Conservation (phyloP, 192 early-diverging fungal genomes). For the Rhizophagus sp. region DNA sequence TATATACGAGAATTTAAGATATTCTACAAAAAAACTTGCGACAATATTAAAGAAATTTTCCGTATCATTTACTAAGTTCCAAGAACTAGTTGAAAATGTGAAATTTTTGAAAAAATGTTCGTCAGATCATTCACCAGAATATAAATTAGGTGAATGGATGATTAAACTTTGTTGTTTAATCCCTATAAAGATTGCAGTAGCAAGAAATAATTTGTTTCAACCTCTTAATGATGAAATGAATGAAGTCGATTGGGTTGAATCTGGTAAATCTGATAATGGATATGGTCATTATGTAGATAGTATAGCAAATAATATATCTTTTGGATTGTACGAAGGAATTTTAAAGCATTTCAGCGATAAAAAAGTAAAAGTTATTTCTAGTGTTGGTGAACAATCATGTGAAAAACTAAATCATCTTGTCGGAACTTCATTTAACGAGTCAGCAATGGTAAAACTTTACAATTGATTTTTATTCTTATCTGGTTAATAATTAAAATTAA, state of each 20-base stretch:
- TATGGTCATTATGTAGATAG: neutral
- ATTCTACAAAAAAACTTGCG: neutral
- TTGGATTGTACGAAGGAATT: constrained; percentile 26
- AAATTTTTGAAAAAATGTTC: neutral
- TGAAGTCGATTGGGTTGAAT: neutral
- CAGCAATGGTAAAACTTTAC: constrained; percentile 22
- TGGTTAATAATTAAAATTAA: neutral
- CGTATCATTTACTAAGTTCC: neutral
- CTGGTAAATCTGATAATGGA: neutral
- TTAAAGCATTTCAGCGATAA: constrained; percentile 22
- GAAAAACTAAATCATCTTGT: constrained; percentile 30
- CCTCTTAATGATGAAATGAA: constrained; percentile 20
- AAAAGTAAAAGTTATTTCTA: constrained; percentile 23
- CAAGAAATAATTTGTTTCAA: constrained; percentile 14
- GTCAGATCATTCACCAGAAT: neutral
- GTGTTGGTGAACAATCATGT: constrained; percentile 32
- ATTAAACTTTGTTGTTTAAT: constrained; percentile 7
- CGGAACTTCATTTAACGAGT: constrained; percentile 21
- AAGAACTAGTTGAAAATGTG: neutral
- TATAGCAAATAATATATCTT: neutral
- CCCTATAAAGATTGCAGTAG: constrained; percentile 8
- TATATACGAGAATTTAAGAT: neutral
- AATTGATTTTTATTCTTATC: neutral
- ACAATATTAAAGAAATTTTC: neutral
- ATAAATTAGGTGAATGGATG: constrained; percentile 6